phyloP scores from a whole-genome alignment of 345 rosid species.

The Punica granatum region DNA sequence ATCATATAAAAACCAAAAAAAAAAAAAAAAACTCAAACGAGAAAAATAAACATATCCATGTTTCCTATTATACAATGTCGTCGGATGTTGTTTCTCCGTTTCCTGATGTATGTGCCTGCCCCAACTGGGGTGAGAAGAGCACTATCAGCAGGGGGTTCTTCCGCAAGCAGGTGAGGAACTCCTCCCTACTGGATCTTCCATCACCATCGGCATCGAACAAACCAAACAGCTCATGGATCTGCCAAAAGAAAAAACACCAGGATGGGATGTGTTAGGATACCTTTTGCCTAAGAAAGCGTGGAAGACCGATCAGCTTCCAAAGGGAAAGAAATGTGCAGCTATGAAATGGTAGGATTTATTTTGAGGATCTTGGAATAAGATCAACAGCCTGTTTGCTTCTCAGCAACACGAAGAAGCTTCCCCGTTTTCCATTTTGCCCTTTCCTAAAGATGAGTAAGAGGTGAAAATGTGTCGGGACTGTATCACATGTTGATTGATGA shows the following conservation, averaged over 20 bases:
- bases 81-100: slow-evolving; percentile 16
- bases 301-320: background rate
- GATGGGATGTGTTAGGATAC: background rate
- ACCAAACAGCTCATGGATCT: slow-evolving; percentile 50
- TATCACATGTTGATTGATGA: too few relatives aligned
- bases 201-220: slow-evolving; percentile 51
- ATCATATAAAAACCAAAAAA: background rate
- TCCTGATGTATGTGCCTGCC: slow-evolving; percentile 18
- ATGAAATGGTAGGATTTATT: background rate
- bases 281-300: background rate
- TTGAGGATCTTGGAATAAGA: too few relatives aligned
- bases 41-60: background rate
- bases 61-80: slow-evolving; percentile 30
- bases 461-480: too few relatives aligned
- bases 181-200: slow-evolving; percentile 42
- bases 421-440: too few relatives aligned
- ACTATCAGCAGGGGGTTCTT: slow-evolving; percentile 68
- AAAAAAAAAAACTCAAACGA: background rate
- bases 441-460: too few relatives aligned
- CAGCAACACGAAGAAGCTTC: too few relatives aligned
- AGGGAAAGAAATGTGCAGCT: background rate
- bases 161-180: slow-evolving; percentile 49
- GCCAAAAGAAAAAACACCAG: slow-evolving; percentile 4
- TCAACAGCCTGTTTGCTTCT: too few relatives aligned
- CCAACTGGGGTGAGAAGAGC: slow-evolving; percentile 35